Evolutionary conservation across 2,329 filamentous ascomycete species (phyloP), one percentile per base, ranked within the genome.

Genomic region (Gremmenia infestans): DNA sequence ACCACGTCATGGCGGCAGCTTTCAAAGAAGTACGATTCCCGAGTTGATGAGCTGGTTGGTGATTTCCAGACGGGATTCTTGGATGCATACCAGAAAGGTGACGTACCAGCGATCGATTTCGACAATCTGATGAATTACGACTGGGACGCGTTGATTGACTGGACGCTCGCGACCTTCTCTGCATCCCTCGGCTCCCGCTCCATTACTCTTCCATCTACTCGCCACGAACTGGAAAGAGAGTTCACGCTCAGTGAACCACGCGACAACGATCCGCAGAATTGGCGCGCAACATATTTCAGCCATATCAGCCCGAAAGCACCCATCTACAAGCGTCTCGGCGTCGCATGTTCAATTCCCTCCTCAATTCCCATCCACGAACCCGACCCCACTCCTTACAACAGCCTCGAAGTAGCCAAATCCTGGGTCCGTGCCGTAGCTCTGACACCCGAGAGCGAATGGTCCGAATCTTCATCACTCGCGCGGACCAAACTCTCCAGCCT

Each of bases 51-150:
- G 42, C 66, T 88, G 46, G 83, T 81, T 5, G 73, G 77, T 5
- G 80, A 82, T 48, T 89, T 93, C 60, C 84, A 88, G 63, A 74
- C 81, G 15, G 77, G 75, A 7, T 89, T 89, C 62, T 72, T 90
- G 5, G 71, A 76, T 48, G 87, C 87, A 0, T 90, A 91, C 61
- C 80, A 85, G 60, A 76, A 75, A 1, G 79, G 79, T 8, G 78
- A 86, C 58, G 62, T 92, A 1, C 78, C 83, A 1, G 69, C 75
- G 2, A 75, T 92, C 19, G 75, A 90, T 67, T 88, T 81, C 60
- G 77, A 88, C 50, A 72, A 87, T 47, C 76, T 84, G 0, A 69
- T 79, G 40, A 77, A 78, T 1, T 90, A 89, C 57, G 85, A 92
- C 65, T 91, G 89, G 87, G 72, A 75, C 9, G 71, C 69, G 4